Evolutionary conservation across 2,329 filamentous ascomycete species (phyloP).

Genomic region (Nemania sp.): DNA sequence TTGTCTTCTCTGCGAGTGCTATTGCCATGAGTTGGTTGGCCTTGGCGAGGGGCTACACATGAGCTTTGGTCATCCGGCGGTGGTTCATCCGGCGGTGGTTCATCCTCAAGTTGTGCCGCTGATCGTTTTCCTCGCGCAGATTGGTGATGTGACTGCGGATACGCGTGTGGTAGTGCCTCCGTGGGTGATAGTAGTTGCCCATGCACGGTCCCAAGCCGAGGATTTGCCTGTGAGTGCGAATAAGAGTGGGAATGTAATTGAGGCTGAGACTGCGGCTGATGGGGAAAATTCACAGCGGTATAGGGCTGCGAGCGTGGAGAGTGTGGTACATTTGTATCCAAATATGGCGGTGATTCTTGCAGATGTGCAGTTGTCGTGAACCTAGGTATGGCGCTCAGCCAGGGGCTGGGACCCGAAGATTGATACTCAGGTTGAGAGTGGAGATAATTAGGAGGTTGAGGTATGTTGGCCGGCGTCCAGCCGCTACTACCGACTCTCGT

Average conservation of each 20-base stretch:
- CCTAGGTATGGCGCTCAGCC: slow-evolving; percentile 50
- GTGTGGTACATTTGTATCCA: slow-evolving; percentile 20
- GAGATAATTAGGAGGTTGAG: slow-evolving; percentile 15
- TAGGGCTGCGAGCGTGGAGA: slow-evolving; percentile 24
- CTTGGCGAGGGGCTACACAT: not conserved
- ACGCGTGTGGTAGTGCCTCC: slow-evolving; percentile 3
- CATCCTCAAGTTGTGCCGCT: slow-evolving; percentile 32
- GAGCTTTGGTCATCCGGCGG: no score
- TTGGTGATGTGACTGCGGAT: not conserved
- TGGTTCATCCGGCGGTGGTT: not conserved
- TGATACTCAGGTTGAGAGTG: slow-evolving; percentile 29
- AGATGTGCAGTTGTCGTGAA: slow-evolving; percentile 36
- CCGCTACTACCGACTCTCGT: slow-evolving; percentile 24
- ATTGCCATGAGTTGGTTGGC: no score
- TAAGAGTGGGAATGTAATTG: slow-evolving; percentile 3
- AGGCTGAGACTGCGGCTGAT: slow-evolving; percentile 5
- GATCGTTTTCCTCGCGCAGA: slow-evolving; percentile 33
- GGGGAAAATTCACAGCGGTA: slow-evolving; percentile 3
- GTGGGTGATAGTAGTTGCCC: slow-evolving; percentile 9
- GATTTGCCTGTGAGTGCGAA: slow-evolving; percentile 2
- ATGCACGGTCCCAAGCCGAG: not conserved
- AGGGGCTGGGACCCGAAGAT: slow-evolving; percentile 42
- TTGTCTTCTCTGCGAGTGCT: slow-evolving; percentile 3
- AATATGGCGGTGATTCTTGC: slow-evolving; percentile 5
- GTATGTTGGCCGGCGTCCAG: slow-evolving; percentile 37